These are phyloP conservation scores for Geotrichum aggregatum DNA, from an alignment of 1,139 yeast genomes.

Conservation along the genomic window DNA sequence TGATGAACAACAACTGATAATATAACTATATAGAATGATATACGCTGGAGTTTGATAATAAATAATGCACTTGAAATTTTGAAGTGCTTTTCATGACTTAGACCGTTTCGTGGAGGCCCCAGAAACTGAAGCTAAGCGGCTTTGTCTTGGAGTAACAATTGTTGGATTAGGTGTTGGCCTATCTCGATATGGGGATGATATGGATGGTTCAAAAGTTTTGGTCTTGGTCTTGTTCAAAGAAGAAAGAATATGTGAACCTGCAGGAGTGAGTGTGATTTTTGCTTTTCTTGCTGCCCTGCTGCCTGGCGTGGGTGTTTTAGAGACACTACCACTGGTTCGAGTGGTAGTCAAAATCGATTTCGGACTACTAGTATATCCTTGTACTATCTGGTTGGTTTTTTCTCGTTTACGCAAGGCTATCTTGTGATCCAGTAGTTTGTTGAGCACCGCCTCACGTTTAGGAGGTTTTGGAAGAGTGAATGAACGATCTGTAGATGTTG, in stretches of 20 bases:
- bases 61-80: neutral
- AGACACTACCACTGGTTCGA: neutral
- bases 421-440: slow-evolving; percentile 22
- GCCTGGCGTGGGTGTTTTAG: neutral
- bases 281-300: neutral
- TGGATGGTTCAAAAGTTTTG: neutral
- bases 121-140: neutral
- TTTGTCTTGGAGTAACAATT: no score
- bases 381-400: slow-evolving; percentile 1
- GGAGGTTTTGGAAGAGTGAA: slow-evolving; percentile 24
- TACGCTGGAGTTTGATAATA: neutral
- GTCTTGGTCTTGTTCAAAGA: neutral
- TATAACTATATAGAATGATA: neutral
- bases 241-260: slow-evolving; percentile 23
- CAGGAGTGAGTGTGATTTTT: slow-evolving; percentile 22
- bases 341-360: neutral
- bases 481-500: neutral
- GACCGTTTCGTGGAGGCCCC: neutral
- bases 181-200: neutral
- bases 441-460: slow-evolving; percentile 22
- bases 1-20: slow-evolving; percentile 18
- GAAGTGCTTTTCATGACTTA: neutral
- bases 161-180: no score
- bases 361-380: no score
- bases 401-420: slow-evolving; percentile 19